phyloP scores from a whole-genome alignment of 176 grass and related monocot species.

The Rhynchospora breviuscula region DNA sequence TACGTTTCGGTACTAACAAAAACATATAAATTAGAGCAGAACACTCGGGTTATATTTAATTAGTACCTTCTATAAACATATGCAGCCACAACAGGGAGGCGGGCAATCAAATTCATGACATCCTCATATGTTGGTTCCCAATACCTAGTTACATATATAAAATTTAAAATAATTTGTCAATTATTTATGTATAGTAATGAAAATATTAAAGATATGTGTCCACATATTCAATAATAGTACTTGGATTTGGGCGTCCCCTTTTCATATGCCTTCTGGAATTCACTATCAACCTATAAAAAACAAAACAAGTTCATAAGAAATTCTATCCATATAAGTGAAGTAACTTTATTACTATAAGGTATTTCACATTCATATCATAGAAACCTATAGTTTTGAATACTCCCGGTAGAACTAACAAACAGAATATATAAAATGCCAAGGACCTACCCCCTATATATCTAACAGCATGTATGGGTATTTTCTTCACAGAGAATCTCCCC shows the following conservation, averaged over 20 bases:
- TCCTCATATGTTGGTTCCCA: conserved; percentile 99
- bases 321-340: not conserved
- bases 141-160: conserved; percentile 47
- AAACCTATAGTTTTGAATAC: not conserved
- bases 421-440: not conserved
- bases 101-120: conserved; percentile 86
- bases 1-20: not conserved
- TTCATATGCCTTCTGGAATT: conserved; percentile 96
- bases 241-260: conserved; percentile 89
- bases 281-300: conserved; percentile 79
- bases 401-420: not conserved
- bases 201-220: conserved; percentile 8
- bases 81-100: conserved; percentile 70
- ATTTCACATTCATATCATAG: not conserved
- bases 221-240: conserved; percentile 37
- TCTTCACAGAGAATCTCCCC: too few relatives aligned
- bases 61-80: conserved; percentile 89
- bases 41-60: conserved; percentile 7
- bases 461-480: not conserved
- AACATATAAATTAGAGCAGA: not conserved
- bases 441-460: not conserved
- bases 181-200: not conserved
- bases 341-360: not conserved
- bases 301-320: not conserved
- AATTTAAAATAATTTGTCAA: not conserved